Evolutionary conservation across 2,329 filamentous ascomycete species (phyloP).

Genomic region (Fusarium sp.): DNA sequence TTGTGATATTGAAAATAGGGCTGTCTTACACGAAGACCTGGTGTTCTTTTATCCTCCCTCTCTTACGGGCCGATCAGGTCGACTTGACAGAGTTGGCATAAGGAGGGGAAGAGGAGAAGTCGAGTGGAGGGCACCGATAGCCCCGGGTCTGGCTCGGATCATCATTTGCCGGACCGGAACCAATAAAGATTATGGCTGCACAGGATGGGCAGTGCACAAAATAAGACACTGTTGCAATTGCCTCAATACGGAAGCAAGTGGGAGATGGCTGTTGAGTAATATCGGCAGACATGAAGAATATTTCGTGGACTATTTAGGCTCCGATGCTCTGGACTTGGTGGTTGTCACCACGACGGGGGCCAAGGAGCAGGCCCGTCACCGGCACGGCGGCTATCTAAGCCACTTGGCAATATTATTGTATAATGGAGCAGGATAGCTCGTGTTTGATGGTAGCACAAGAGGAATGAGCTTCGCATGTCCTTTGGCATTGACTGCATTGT

Average conservation of each 20-base stretch:
- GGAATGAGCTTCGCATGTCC: slow-evolving; percentile 4
- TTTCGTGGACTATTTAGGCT: slow-evolving; percentile 20
- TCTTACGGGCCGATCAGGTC: slow-evolving; percentile 4
- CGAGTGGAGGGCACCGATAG: slow-evolving; percentile 36
- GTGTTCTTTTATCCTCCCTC: no score
- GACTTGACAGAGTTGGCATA: neutral
- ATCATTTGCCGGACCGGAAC: slow-evolving; percentile 36
- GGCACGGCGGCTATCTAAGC: slow-evolving; percentile 15
- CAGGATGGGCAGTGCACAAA: slow-evolving; percentile 8
- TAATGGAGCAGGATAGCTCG: slow-evolving; percentile 16
- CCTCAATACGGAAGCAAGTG: neutral
- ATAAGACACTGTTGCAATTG: neutral
- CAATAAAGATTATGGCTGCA: slow-evolving; percentile 18
- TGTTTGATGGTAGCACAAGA: slow-evolving; percentile 33
- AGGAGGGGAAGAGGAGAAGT: slow-evolving; percentile 13
- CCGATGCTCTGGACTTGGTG: slow-evolving; percentile 6
- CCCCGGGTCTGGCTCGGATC: slow-evolving; percentile 35
- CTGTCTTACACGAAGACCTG: neutral
- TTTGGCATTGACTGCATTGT: slow-evolving; percentile 10
- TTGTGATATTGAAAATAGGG: neutral
- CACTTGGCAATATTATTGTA: slow-evolving; percentile 7
- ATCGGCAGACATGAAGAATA: neutral
- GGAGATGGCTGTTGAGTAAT: neutral
- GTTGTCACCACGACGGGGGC: slow-evolving; percentile 3
- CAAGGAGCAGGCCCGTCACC: neutral